phyloP scores from a whole-genome alignment of 2,329 filamentous ascomycete species.

The Venturia pyrina region DNA sequence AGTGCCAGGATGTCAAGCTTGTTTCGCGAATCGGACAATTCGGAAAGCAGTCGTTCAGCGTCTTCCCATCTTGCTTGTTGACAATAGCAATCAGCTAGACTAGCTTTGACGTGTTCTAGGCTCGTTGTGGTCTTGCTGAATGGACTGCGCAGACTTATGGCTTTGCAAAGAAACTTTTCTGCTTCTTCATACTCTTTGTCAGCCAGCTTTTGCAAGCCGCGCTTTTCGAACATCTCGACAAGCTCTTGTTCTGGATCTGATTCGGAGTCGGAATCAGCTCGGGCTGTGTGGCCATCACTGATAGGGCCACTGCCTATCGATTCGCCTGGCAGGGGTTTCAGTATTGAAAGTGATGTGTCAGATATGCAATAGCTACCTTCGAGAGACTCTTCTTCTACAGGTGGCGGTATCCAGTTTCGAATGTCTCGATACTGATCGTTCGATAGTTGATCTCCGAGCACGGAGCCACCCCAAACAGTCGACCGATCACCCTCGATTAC shows the following conservation, averaged over 20 bases:
- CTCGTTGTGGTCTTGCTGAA: neutral
- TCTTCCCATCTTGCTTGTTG: neutral
- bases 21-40: neutral
- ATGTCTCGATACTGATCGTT: neutral
- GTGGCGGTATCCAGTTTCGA: neutral
- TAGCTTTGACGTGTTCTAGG: neutral
- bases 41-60: neutral
- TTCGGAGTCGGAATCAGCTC: neutral
- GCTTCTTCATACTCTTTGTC: neutral
- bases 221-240: neutral
- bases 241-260: neutral
- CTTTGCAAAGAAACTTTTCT: neutral
- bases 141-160: neutral
- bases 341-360: neutral
- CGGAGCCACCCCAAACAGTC: neutral
- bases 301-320: neutral
- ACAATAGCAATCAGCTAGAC: neutral
- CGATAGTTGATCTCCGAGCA: neutral
- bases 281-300: neutral
- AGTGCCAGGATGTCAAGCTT: neutral
- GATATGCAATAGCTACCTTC: neutral
- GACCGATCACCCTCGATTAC: neutral
- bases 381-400: conserved; percentile 5
- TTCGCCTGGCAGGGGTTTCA: neutral
- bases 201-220: neutral